Conservation (phyloP, 768 basidiomycete genomes). For the Pilatotrama ljubarskyi region DNA sequence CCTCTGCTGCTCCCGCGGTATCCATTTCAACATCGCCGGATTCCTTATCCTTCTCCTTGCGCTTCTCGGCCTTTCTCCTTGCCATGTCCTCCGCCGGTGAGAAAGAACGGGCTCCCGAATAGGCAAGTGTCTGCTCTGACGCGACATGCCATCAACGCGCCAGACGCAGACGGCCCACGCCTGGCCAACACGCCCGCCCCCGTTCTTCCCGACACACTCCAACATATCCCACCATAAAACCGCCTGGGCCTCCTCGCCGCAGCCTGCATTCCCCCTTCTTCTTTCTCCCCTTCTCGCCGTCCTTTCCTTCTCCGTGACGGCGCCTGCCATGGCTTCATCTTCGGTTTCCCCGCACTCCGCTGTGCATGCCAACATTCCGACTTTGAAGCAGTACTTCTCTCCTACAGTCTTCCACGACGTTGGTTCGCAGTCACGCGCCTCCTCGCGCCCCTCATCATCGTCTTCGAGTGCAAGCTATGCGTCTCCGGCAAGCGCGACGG, state of each 20-base stretch:
- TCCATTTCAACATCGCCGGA: too few species aligned
- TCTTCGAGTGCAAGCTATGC: constrained; percentile 8
- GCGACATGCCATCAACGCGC: constrained; percentile 12
- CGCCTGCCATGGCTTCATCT: neutral
- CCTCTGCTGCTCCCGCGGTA: too few species aligned
- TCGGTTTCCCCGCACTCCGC: neutral
- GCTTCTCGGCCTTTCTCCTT: neutral
- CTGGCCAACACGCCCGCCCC: neutral
- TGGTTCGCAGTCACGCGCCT: neutral
- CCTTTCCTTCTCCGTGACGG: neutral
- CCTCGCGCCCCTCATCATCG: constrained; percentile 14
- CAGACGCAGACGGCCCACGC: neutral
- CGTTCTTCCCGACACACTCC: neutral
- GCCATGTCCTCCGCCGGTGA: neutral
- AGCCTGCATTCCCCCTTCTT: neutral
- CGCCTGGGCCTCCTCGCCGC: neutral
- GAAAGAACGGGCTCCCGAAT: neutral
- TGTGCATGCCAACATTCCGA: neutral
- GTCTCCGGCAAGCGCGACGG: neutral
- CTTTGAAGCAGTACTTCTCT: constrained; percentile 9
- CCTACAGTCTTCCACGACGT: neutral
- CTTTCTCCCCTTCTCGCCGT: neutral
- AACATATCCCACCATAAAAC: constrained; percentile 3
- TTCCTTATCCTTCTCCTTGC: neutral
- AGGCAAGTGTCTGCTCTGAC: neutral